Evolutionary conservation across 305 asterid genomes (phyloP), one percentile per base, ranked within the genome.

Genomic region (Fraxinus greggii): DNA sequence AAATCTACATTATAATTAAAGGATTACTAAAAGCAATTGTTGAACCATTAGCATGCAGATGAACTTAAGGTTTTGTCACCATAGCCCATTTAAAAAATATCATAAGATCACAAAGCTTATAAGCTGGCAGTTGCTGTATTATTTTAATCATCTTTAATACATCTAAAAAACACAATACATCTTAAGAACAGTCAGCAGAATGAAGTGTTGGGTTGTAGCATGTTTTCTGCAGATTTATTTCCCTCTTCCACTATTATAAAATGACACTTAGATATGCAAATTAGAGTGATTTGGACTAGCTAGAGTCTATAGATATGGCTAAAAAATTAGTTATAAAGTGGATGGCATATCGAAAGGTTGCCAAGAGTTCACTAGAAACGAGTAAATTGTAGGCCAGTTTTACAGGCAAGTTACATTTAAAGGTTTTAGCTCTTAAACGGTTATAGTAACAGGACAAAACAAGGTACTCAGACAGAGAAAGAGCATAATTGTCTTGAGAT

Each of bases 231-330:
- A 32, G 65, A 12, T 33, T 59, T 72, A 78, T 48, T 31, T 36
- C 40, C 51, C 76, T 72, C 51, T 78, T 38, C 75, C 69, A 78
- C 75, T 72, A 81, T 61, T 72, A 24, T 65, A 31, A 29, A 45
- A 72, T 19, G 78, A 28, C 72, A 35, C 74, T 72, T 26, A 59
- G 77, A 81, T 45, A 59, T 33, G 87, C 42, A 74, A 78, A 28
- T 32, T 67, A 38, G 69, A 61, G 59, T 75, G 35, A 79, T 40
- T 42, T 10, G 75, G 31, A 75, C 67, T 32, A 72, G 31, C 67
- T 59, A 70, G 26, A 77, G 67, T 26, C 72, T 3, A 10, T 3
- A 63, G 33, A 63, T 26, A 63, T 63, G 33, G 72, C 33, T 63
- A 24, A 9, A 12, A 63, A 24, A 7, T 24, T 63, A 63, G 33